Conservation (phyloP, 805 yeast genomes). For the Dipodascus albidus region DNA sequence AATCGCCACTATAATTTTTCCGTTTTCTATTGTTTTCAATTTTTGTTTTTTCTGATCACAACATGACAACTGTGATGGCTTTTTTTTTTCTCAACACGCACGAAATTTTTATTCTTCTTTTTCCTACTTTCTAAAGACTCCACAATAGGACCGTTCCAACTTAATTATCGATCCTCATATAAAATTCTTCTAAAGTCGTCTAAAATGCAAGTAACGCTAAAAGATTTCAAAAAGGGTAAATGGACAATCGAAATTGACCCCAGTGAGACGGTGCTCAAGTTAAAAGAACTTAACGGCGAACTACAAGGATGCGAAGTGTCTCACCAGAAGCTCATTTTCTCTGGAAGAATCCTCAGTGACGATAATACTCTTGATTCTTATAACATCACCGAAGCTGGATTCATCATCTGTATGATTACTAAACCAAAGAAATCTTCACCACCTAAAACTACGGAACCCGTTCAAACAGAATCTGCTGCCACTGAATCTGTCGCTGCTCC, state of each 20-base stretch:
- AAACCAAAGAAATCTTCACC: constrained; percentile 17
- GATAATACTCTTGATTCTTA: constrained; percentile 59
- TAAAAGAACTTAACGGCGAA: constrained; percentile 58
- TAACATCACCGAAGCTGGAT: constrained; percentile 71
- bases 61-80: not conserved
- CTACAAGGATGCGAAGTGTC: constrained; percentile 56
- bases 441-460: constrained; percentile 8
- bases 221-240: constrained; percentile 88
- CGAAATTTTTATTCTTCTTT: not conserved
- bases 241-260: constrained; percentile 69
- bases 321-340: constrained; percentile 81
- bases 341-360: constrained; percentile 84
- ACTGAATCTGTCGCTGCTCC: constrained; percentile 8
- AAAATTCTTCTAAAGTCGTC: not conserved
- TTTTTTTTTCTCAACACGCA: not conserved
- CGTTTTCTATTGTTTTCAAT: not conserved
- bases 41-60: constrained; percentile 1
- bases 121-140: not conserved
- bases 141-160: no score
- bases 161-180: not conserved
- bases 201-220: constrained; percentile 66
- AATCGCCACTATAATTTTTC: constrained; percentile 1
- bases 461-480: constrained; percentile 8
- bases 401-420: constrained; percentile 78
- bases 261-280: constrained; percentile 38